Percentiles rank a stretch among this genome's conserved stretches.
Conservation (phyloP, 2,329 filamentous ascomycete species). For the Venturia effusa region DNA sequence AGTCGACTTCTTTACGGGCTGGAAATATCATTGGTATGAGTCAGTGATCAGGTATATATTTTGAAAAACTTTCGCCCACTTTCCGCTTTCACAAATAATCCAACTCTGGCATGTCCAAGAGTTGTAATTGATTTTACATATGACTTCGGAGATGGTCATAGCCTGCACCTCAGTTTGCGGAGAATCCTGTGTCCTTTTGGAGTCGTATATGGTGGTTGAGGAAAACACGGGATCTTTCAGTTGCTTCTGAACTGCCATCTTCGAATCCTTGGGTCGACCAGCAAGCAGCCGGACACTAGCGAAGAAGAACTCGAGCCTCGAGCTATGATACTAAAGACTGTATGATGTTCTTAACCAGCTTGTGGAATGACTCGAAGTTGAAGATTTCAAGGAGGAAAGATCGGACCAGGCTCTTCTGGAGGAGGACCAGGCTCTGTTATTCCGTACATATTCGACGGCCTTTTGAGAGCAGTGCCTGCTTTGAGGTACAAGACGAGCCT, state of each 20-base stretch:
- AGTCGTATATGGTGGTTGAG: neutral
- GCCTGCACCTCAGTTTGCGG: neutral
- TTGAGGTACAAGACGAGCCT: constrained; percentile 74
- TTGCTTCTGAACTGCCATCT: too few relatives aligned
- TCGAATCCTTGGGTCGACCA: neutral
- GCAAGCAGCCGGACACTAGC: neutral
- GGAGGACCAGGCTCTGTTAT: neutral
- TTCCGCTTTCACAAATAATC: neutral
- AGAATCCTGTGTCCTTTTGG: neutral
- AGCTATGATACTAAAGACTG: neutral
- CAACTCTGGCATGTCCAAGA: neutral
- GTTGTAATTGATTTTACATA: too few relatives aligned
- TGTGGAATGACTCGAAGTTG: neutral
- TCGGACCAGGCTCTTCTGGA: neutral
- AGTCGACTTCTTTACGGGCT: neutral
- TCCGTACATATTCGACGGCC: constrained; percentile 13
- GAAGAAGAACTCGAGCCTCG: neutral
- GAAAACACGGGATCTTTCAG: neutral
- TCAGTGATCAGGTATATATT: neutral
- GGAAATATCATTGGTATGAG: neutral
- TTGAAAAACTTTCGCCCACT: neutral
- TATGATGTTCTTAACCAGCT: neutral
- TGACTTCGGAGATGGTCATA: neutral
- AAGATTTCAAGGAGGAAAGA: neutral
- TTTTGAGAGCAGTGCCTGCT: constrained; percentile 38